Evolutionary conservation across 2,329 filamentous ascomycete genomes (phyloP), one percentile per base, ranked within the genome.

Genomic region (Proliferodiscus dingleyae): DNA sequence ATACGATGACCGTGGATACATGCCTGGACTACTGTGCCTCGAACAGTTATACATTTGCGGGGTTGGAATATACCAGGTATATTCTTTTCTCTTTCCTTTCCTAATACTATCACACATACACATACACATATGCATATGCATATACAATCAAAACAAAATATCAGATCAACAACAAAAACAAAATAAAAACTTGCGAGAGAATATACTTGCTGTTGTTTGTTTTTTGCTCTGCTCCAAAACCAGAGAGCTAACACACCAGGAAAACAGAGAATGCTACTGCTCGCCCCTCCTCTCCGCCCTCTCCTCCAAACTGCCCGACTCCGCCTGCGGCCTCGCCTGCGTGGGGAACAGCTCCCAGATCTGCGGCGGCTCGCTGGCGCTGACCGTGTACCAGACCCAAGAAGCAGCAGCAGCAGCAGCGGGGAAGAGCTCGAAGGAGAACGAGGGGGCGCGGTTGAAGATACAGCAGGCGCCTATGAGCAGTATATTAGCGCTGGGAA

Each of bases 241-340:
- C n/a, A n/a, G 21, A 16, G 2, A 5, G 16, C 37, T 41, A 28
- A 36, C 19, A 16, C 16, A 15, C 3, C 1, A 37, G n/a, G n/a
- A n/a, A n/a, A n/a, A 34, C 26, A 77, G 75, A 44, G 77, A 81
- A 65, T 83, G 78, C 68, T 82, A 76, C 71, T 83, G 80, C 61
- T 69, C 73, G 18, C 65, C 71, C 15, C 65, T 65, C 37, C 56
- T 82, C n/a, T 70, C 70, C 7, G 61, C 64, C 7, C 67, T 78
- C 19, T 69, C 74, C 13, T 60, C 57, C 8, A 68, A 70, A 49
- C 60, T 79, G 8, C 55, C 67, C 23, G 76, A 80, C 18, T 54
- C 52, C 15, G 63, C 64, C 2, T 83, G 79, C 62, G 62, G 72
- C 46, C 67, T 72, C 24, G 62, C 74, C 0, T 83, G 80, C 53